These are phyloP conservation scores for Camelina laxa DNA, from an alignment of 345 rosid genomes.

Conservation along the genomic window DNA sequence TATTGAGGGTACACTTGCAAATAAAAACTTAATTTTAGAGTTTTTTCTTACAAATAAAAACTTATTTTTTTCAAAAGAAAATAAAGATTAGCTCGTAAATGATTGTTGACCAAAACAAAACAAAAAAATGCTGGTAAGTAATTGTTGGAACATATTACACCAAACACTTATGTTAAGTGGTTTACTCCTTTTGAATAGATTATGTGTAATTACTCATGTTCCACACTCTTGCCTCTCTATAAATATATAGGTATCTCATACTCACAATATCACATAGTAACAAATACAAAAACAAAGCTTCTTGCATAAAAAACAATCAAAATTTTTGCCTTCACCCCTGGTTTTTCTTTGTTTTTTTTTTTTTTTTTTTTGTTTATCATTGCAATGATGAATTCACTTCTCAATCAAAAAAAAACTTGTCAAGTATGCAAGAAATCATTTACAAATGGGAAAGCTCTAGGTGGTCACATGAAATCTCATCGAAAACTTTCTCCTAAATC, in stretches of 20 bases:
- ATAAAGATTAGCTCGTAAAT: too few relatives aligned
- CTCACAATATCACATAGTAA: neutral
- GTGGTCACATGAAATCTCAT: constrained; percentile 43
- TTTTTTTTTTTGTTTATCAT: constrained; percentile 1
- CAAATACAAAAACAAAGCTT: constrained; percentile 11
- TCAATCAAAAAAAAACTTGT: constrained; percentile 25
- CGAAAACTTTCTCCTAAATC: neutral
- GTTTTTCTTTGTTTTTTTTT: too few relatives aligned
- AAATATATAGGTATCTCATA: neutral
- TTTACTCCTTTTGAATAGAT: constrained; percentile 34
- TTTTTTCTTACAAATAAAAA: too few relatives aligned
- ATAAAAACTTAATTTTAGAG: too few relatives aligned
- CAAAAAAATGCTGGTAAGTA: neutral
- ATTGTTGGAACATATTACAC: constrained; percentile 13
- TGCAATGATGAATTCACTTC: constrained; percentile 31
- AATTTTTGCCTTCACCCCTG: neutral
- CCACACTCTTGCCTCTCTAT: neutral
- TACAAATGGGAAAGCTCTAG: constrained; percentile 32
- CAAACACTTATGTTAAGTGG: constrained; percentile 36
- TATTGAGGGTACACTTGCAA: too few relatives aligned
- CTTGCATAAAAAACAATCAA: neutral
- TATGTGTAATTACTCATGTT: neutral
- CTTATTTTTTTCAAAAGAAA: too few relatives aligned
- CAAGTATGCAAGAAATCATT: constrained; percentile 25
- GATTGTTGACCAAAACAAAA: too few relatives aligned